Evolutionary conservation across 495 filamentous ascomycete species (phyloP).

Genomic region (Aspergillus nidulans): DNA sequence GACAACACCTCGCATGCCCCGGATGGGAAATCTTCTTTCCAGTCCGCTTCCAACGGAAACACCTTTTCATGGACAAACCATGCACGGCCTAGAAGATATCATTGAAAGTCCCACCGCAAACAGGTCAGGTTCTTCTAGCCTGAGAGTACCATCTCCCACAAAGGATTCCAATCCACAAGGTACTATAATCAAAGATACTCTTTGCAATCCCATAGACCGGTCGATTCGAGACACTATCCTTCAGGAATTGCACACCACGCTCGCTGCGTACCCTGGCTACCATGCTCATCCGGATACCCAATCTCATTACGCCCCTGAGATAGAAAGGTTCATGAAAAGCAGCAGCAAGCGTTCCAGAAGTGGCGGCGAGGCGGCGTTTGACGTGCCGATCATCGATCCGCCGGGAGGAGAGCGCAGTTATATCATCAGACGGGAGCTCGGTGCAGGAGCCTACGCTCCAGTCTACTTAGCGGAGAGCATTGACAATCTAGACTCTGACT

Average conservation of each 20-base stretch:
- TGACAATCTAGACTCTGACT: slow-evolving; percentile 42
- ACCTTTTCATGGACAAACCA: slow-evolving; percentile 27
- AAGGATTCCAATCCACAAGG: slow-evolving; percentile 32
- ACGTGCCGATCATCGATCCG: slow-evolving; percentile 65
- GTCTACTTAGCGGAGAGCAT: slow-evolving; percentile 84
- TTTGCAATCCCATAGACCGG: slow-evolving; percentile 85
- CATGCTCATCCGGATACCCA: slow-evolving; percentile 57
- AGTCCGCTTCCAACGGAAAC: slow-evolving; percentile 28
- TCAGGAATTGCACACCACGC: slow-evolving; percentile 60
- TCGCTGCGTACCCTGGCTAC: slow-evolving; percentile 72
- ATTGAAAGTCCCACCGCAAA: slow-evolving; percentile 45
- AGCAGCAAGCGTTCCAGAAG: slow-evolving; percentile 57
- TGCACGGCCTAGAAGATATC: slow-evolving; percentile 34
- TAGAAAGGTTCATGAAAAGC: slow-evolving; percentile 72
- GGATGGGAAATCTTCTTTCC: slow-evolving; percentile 33
- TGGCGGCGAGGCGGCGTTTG: slow-evolving; percentile 47
- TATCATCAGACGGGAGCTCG: slow-evolving; percentile 80
- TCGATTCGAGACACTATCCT: slow-evolving; percentile 69
- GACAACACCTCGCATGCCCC: slow-evolving; percentile 25
- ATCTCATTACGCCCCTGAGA: slow-evolving; percentile 62
- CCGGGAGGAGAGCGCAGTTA: slow-evolving; percentile 56
- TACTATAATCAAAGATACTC: slow-evolving; percentile 71
- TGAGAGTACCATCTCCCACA: slow-evolving; percentile 13
- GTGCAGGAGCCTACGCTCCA: slow-evolving; percentile 88
- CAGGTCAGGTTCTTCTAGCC: slow-evolving; percentile 33